Percentiles rank a stretch among this genome's conserved stretches.
Conservation (phyloP, 2,329 filamentous ascomycete species). For the Xylariales sp. region DNA sequence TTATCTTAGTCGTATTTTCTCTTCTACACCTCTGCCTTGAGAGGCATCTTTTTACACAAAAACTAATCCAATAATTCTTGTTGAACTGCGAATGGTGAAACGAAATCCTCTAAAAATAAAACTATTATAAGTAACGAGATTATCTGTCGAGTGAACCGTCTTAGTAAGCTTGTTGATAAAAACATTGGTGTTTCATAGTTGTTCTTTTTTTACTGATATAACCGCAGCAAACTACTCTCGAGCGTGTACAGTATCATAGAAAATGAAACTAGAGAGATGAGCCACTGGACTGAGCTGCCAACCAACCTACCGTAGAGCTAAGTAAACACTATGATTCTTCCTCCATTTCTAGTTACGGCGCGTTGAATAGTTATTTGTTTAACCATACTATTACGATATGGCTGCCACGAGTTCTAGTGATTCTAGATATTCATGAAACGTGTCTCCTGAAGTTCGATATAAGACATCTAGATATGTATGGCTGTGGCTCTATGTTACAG, state of each 20-base stretch:
- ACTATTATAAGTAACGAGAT: not conserved
- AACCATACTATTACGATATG: slow-evolving; percentile 1
- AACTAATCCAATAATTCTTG: not conserved
- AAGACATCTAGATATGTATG: not conserved
- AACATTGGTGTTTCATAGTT: not conserved
- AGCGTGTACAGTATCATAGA: not conserved
- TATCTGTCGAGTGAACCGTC: not conserved
- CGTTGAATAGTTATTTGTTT: not conserved
- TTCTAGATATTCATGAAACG: not conserved
- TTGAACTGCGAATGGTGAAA: not conserved
- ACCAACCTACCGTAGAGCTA: not conserved
- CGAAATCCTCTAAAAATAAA: not conserved
- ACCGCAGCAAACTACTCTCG: not conserved
- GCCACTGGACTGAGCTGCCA: not conserved
- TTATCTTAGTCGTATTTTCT: not conserved
- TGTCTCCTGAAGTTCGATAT: not conserved
- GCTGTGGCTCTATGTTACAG: not conserved
- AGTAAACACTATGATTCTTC: not conserved
- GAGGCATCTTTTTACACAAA: not conserved
- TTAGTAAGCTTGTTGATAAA: not conserved
- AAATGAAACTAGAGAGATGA: not conserved
- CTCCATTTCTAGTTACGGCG: not conserved
- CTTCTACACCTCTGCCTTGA: not conserved
- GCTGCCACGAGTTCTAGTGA: not conserved
- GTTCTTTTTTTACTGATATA: not conserved